These are phyloP conservation scores for Pistacia vera DNA, from an alignment of 345 rosid species.

Conservation along the genomic window DNA sequence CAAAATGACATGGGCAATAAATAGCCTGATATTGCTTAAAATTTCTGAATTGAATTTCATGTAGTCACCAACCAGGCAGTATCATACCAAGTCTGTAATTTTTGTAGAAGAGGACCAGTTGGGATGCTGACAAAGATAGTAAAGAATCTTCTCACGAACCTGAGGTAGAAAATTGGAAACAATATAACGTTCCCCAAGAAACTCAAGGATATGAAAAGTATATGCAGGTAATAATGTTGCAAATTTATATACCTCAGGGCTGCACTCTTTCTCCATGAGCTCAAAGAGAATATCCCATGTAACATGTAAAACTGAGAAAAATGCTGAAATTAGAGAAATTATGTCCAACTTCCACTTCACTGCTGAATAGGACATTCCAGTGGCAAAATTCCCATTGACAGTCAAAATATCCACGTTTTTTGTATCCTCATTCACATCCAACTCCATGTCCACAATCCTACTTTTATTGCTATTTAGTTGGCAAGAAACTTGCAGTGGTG, in stretches of 20 bases:
- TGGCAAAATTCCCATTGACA: slow-evolving; percentile 48
- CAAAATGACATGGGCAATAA: slow-evolving; percentile 8
- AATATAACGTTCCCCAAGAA: slow-evolving; percentile 22
- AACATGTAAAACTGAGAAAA: slow-evolving; percentile 53
- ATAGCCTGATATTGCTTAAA: slow-evolving; percentile 14
- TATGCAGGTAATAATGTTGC: slow-evolving; percentile 6
- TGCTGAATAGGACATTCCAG: slow-evolving; percentile 46
- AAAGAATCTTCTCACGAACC: slow-evolving; percentile 67
- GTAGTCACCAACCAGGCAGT: slow-evolving; percentile 10
- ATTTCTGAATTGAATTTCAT: slow-evolving; percentile 12
- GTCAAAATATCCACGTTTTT: slow-evolving; percentile 54
- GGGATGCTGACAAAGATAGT: slow-evolving; percentile 60
- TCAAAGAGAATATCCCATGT: slow-evolving; percentile 75
- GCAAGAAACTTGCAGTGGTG: slow-evolving; percentile 37
- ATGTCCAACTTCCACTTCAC: slow-evolving; percentile 79
- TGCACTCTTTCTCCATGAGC: slow-evolving; percentile 61
- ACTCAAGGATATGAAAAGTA: slow-evolving; percentile 14
- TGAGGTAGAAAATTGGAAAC: slow-evolving; percentile 31
- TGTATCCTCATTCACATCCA: slow-evolving; percentile 63
- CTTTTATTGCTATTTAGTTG: slow-evolving; percentile 26
- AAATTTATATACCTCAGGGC: slow-evolving; percentile 57
- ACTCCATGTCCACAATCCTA: slow-evolving; percentile 80
- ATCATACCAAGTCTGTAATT: slow-evolving; percentile 65
- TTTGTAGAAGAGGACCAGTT: slow-evolving; percentile 52
- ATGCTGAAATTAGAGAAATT: slow-evolving; percentile 71